Conservation (phyloP, 23 red algal species). For the Gracilaria domingensis region DNA sequence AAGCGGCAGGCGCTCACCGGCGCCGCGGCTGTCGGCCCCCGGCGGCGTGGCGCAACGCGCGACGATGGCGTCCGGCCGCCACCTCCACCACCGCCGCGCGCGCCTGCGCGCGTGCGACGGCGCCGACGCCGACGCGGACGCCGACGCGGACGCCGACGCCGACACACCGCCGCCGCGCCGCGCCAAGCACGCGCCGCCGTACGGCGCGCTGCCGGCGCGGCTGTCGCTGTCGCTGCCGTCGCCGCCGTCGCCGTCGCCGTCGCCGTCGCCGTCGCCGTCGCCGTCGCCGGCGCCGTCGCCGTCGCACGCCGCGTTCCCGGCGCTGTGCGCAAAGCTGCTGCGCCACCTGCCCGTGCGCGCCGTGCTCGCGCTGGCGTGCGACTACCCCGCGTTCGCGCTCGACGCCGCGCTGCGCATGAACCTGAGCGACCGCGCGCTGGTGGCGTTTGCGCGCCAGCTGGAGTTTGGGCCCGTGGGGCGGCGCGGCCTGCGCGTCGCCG, state of each 20-base stretch:
- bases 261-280: background rate
- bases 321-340: background rate
- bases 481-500: slow-evolving; percentile 12
- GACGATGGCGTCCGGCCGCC: too few species aligned
- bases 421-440: background rate
- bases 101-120: too few species aligned
- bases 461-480: slow-evolving; percentile 33
- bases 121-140: too few species aligned
- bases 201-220: background rate
- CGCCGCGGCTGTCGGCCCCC: too few species aligned
- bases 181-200: too few species aligned
- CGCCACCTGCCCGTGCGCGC: background rate
- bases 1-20: too few species aligned
- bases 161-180: background rate
- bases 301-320: background rate
- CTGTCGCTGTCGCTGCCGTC: background rate
- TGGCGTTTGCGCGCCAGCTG: slow-evolving; percentile 22
- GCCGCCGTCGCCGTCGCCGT: background rate
- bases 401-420: background rate
- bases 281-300: background rate
- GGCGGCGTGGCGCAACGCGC: too few species aligned
- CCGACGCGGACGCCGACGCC: background rate
- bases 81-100: too few species aligned
- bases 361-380: background rate
- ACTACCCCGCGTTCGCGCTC: background rate